phyloP scores from a whole-genome alignment of 805 yeast species.

The Alloascoidea hylecoeti region DNA sequence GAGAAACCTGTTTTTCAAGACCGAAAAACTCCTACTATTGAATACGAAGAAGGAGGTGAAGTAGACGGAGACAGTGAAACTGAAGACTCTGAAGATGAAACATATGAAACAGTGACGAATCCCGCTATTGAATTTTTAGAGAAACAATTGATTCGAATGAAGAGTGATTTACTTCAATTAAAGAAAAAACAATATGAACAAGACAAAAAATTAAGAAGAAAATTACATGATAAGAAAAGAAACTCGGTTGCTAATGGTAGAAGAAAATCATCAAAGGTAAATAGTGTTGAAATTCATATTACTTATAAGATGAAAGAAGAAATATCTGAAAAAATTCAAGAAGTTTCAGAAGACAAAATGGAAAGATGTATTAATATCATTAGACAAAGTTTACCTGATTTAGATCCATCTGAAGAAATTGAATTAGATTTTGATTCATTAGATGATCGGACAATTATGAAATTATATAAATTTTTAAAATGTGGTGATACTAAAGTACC shows the following conservation, averaged over 20 bases:
- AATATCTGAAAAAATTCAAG: constrained; percentile 73
- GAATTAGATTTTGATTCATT: constrained; percentile 92
- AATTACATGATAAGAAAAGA: background rate
- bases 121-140: constrained; percentile 87
- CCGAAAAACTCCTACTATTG: constrained; percentile 33
- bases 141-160: constrained; percentile 76
- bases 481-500: constrained; percentile 45
- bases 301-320: constrained; percentile 96
- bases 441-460: constrained; percentile 70
- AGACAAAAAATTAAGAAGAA: background rate
- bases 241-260: background rate
- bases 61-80: constrained; percentile 24
- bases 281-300: constrained; percentile 26
- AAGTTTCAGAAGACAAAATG: constrained; percentile 64
- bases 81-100: constrained; percentile 42
- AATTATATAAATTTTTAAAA: constrained; percentile 52
- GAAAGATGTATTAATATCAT: constrained; percentile 77
- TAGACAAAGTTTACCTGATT: constrained; percentile 58
- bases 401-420: constrained; percentile 62
- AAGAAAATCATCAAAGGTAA: constrained; percentile 6
- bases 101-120: constrained; percentile 55
- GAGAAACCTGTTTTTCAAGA: constrained; percentile 63
- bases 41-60: constrained; percentile 8
- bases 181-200: constrained; percentile 35
- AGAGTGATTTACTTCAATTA: constrained; percentile 68